Evolutionary conservation across 805 yeast species (phyloP), one percentile per base, ranked within the genome.

Genomic region (Kodamaea leandrae): DNA sequence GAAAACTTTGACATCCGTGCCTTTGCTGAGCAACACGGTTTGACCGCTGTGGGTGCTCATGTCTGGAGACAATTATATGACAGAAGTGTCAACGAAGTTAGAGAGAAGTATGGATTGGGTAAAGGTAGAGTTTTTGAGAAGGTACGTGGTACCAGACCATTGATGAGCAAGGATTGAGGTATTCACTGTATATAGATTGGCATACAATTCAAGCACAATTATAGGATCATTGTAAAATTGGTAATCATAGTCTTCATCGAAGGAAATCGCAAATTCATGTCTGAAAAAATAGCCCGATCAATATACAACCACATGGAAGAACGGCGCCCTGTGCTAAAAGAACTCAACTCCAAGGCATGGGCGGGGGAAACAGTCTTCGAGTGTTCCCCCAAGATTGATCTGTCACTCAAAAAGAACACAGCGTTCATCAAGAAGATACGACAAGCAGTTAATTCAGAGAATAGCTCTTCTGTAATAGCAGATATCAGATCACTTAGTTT

Each of bases 11-110:
- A 87, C 53, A 81, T 91, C 47, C 78, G 98, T 58, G 53, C 56
- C 5, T 90, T 88, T 60, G 85, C 72, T 12, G 69, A 63, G 3
- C 47, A 62, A 3, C 58, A 85, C 60, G 58, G 69, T 3, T 73
- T 93, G 50, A 66, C 68, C n/a, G 79, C 97, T 1, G 79, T 90
- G 36, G 97, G 98, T 19, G 96, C 95, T 2, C 95, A 88, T 60
- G 73, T 87, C 34, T 91, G 95, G 91, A 81, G 98, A 73, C 80
- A 83, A 50, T 69, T 64, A 30, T 91, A 83, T 80, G 98, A 93
- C 63, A 68, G 86, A 52, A 77, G 82, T 52, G 84, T 86, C 32
- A 74, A 73, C 21, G 60, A 58, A 3, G 82, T 90, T 19, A 80
- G 98, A 62, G 76, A 72, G 48, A 62, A 74, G 57, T 86, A 84